Evolutionary conservation across 805 yeast species (phyloP).

Genomic region (Wickerhamiella bombiphila): DNA sequence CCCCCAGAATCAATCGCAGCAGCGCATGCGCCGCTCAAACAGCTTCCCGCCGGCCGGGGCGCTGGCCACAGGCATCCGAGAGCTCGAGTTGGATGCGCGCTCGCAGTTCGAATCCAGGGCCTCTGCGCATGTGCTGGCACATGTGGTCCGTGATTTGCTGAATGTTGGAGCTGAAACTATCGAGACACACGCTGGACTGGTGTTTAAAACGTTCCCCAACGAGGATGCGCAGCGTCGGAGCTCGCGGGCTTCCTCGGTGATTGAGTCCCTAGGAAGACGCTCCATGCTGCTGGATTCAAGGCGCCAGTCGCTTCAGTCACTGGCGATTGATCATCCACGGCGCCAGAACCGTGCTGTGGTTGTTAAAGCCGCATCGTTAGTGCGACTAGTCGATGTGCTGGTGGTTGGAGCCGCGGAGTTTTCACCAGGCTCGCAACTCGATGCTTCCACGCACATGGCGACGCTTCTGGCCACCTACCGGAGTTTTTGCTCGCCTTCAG

Average conservation of each 20-base stretch:
- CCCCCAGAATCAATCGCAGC: slow-evolving; percentile 5
- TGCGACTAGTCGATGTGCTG: slow-evolving; percentile 62
- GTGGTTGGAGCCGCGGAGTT: slow-evolving; percentile 57
- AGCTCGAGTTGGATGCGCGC: slow-evolving; percentile 30
- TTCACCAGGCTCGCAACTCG: slow-evolving; percentile 23
- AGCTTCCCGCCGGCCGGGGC: slow-evolving; percentile 24
- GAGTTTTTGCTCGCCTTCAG: slow-evolving; percentile 45
- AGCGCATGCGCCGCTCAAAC: slow-evolving; percentile 19
- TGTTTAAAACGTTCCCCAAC: slow-evolving; percentile 42
- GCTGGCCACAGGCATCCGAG: slow-evolving; percentile 32
- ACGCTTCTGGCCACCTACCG: slow-evolving; percentile 59
- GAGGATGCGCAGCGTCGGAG: slow-evolving; percentile 24
- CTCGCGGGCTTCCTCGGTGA: slow-evolving; percentile 29
- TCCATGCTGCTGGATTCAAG: slow-evolving; percentile 4
- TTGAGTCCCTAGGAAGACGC: slow-evolving; percentile 32
- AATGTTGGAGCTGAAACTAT: slow-evolving; percentile 45
- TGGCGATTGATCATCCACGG: slow-evolving; percentile 14
- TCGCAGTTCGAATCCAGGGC: slow-evolving; percentile 22
- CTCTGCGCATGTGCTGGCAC: slow-evolving; percentile 35
- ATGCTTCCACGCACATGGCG: slow-evolving; percentile 47
- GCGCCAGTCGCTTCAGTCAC: slow-evolving; percentile 8
- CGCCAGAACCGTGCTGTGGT: slow-evolving; percentile 26
- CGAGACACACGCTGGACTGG: slow-evolving; percentile 38
- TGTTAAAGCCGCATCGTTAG: slow-evolving; percentile 56
- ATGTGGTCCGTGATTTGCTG: slow-evolving; percentile 46